phyloP scores from a whole-genome alignment of 2,329 filamentous ascomycete genomes.

The Aspergillus alliaceus region DNA sequence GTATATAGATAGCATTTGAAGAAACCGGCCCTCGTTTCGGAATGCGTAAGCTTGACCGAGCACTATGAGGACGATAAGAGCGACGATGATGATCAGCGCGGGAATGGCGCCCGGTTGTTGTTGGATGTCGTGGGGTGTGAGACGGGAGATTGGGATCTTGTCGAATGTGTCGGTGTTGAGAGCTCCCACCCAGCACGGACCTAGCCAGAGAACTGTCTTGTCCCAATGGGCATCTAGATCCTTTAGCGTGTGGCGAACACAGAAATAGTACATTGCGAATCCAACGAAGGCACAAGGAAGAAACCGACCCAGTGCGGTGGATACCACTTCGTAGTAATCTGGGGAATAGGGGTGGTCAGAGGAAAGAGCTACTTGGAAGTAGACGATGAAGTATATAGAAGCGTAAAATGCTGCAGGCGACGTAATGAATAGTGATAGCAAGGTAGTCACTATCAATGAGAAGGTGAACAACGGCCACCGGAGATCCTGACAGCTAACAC shows the following conservation, averaged over 20 bases:
- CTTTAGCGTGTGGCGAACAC: constrained; percentile 49
- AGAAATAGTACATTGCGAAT: constrained; percentile 57
- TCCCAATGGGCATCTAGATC: constrained; percentile 58
- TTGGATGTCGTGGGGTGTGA: constrained; percentile 61
- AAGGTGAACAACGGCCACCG: constrained; percentile 60
- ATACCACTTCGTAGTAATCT: constrained; percentile 56
- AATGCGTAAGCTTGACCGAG: constrained; percentile 58
- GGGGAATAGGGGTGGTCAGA: constrained; percentile 59
- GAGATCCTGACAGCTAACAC: constrained; percentile 52
- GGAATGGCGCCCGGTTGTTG: constrained; percentile 61
- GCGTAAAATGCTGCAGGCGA: constrained; percentile 58
- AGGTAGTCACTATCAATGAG: constrained; percentile 54
- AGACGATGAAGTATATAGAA: constrained; percentile 55
- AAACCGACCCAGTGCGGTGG: constrained; percentile 56
- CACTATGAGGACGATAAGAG: constrained; percentile 52
- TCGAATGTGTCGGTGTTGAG: constrained; percentile 65
- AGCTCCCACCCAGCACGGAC: constrained; percentile 60
- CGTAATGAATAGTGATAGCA: constrained; percentile 58
- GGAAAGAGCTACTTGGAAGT: constrained; percentile 61
- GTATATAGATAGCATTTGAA: constrained; percentile 45
- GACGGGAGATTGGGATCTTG: constrained; percentile 60
- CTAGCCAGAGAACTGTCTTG: constrained; percentile 62
- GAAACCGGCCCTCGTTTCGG: constrained; percentile 59
- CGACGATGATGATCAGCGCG: constrained; percentile 55
- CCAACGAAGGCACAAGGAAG: constrained; percentile 61